A percentile compares a stretch with the other conserved stretches of the same genome.
phyloP scores from a whole-genome alignment of 768 basidiomycete species.

The Clavaria fumosa region DNA sequence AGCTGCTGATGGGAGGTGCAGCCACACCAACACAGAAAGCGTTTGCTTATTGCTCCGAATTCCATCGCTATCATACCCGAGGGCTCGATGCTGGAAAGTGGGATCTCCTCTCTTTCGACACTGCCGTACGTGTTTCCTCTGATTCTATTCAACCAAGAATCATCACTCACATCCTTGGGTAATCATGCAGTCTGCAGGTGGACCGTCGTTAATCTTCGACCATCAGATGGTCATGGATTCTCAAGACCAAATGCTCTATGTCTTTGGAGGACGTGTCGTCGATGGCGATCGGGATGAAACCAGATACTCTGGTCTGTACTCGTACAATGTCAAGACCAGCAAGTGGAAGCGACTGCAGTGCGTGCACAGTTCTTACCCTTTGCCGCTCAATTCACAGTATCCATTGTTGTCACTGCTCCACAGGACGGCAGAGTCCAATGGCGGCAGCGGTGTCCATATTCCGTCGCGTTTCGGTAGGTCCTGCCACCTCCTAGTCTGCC shows the following conservation, averaged over 20 bases:
- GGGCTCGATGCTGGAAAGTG: conserved; percentile 51
- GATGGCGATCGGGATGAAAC: conserved; percentile 44
- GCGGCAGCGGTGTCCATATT: too few relatives aligned
- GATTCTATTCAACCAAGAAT: conserved; percentile 1
- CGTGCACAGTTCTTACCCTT: conserved; percentile 13
- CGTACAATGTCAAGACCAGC: conserved; percentile 47
- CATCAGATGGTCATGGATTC: conserved; percentile 72
- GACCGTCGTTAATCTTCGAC: conserved; percentile 62
- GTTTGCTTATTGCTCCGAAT: conserved; percentile 43
- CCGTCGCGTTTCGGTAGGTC: conserved; percentile 45
- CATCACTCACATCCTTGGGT: too few relatives aligned
- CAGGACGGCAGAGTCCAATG: too few relatives aligned
- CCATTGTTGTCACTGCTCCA: too few relatives aligned
- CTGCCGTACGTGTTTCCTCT: conserved; percentile 30
- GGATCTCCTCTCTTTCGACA: conserved; percentile 56
- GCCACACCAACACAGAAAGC: too few relatives aligned
- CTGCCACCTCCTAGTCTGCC: neutral
- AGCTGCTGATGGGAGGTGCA: too few relatives aligned
- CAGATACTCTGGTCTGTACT: conserved; percentile 60
- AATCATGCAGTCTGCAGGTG: conserved; percentile 37
- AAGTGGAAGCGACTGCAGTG: conserved; percentile 61
- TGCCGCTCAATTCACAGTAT: neutral
- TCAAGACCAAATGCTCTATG: conserved; percentile 54
- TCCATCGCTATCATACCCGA: conserved; percentile 59
- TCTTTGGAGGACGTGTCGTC: conserved; percentile 61